These are phyloP conservation scores for Neurospora sp. DNA, from an alignment of 495 filamentous ascomycete genomes.

Conservation along the genomic window DNA sequence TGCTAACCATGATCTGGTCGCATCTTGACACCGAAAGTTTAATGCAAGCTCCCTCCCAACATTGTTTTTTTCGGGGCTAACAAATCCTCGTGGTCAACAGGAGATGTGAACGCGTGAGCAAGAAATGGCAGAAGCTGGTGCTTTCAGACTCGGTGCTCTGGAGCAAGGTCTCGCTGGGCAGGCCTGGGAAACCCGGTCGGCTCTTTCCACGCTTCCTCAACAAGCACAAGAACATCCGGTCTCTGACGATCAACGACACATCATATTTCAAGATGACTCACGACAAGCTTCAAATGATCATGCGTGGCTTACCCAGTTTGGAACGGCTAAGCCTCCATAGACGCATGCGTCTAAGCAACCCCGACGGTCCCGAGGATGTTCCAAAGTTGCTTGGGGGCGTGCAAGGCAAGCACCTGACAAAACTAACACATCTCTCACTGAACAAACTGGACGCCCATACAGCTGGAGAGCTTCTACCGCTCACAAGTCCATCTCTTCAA, in stretches of 20 bases:
- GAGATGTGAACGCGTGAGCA: constrained; percentile 13
- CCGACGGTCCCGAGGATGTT: neutral
- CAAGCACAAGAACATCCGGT: constrained; percentile 5
- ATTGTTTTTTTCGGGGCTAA: neutral
- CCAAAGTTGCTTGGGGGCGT: neutral
- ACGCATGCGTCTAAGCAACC: neutral
- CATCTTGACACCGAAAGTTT: constrained; percentile 7
- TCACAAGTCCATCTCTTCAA: neutral
- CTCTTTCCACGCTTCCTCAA: constrained; percentile 10
- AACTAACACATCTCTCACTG: neutral
- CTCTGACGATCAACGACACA: constrained; percentile 8
- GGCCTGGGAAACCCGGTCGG: constrained; percentile 7
- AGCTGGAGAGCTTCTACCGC: neutral
- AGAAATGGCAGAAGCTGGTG: constrained; percentile 10
- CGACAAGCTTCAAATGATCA: constrained; percentile 1
- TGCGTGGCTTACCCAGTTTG: constrained; percentile 7
- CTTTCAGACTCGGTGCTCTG: constrained; percentile 11
- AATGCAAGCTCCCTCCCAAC: constrained; percentile 7
- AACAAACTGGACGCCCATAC: neutral
- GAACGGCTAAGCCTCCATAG: constrained; percentile 7
- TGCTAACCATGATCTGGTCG: constrained; percentile 13
- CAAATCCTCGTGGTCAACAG: neutral
- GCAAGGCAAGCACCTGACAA: neutral
- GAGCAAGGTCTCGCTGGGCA: constrained; percentile 5
- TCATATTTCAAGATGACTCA: constrained; percentile 2